phyloP scores from a whole-genome alignment of 1,284 basidiomycete genomes.

The Dichomitus squalens region DNA sequence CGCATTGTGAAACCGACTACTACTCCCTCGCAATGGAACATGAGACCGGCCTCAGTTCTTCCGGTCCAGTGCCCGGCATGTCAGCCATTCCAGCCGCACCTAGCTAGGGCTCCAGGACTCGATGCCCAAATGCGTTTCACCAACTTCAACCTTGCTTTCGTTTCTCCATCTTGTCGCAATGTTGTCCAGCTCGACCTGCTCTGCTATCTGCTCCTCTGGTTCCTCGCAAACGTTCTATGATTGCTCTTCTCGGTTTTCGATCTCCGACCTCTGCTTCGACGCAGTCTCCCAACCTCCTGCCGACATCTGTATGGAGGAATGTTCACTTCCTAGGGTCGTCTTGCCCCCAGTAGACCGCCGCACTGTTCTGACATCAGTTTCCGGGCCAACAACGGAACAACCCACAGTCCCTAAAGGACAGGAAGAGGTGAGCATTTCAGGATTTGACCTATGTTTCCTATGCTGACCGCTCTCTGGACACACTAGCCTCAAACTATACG shows the following conservation, averaged over 20 bases:
- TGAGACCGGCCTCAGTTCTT: not conserved
- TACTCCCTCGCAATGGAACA: not conserved
- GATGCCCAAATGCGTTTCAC: not conserved
- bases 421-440: not conserved
- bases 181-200: not conserved
- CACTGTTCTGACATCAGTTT: not conserved
- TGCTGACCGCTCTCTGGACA: not conserved
- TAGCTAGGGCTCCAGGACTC: not conserved
- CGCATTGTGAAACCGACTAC: too few relatives aligned
- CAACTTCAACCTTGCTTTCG: not conserved
- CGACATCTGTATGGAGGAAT: not conserved
- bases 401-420: not conserved
- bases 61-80: not conserved
- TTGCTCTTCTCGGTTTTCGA: not conserved
- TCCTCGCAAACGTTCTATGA: not conserved
- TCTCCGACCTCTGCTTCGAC: not conserved
- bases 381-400: not conserved
- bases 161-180: not conserved
- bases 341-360: not conserved
- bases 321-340: not conserved
- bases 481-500: conserved; percentile 16
- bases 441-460: not conserved
- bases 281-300: not conserved
- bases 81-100: not conserved
- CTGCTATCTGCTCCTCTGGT: not conserved